These are phyloP conservation scores for Conticribra weissflogii DNA, from an alignment of 108 stramenopile species.

Conservation along the genomic window DNA sequence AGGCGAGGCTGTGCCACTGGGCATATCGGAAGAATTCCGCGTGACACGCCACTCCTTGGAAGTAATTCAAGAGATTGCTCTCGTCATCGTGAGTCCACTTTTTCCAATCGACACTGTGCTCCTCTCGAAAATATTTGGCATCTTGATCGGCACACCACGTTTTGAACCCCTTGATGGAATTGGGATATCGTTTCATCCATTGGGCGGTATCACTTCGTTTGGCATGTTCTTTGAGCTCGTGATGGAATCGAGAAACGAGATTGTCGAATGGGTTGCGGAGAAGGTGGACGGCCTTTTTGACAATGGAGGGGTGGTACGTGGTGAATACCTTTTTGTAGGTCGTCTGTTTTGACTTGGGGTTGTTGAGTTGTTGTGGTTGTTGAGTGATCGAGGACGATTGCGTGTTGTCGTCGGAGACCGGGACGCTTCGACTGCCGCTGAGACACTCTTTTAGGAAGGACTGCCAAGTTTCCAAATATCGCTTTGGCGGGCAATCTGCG, in stretches of 20 bases:
- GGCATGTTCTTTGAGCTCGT: conserved; percentile 44
- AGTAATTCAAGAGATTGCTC: conserved; percentile 24
- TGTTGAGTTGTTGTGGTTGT: conserved; percentile 4
- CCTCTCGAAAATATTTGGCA: conserved; percentile 20
- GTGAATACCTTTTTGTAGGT: conserved; percentile 35
- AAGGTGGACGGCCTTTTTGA: conserved; percentile 60
- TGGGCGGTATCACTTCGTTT: conserved; percentile 27
- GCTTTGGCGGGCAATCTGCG: conserved; percentile 54
- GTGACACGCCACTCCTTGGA: conserved; percentile 63
- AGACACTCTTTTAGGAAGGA: conserved; percentile 31
- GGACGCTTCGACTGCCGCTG: conserved; percentile 40
- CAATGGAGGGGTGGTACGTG: conserved; percentile 44
- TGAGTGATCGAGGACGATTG: too few relatives aligned
- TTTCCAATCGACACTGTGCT: conserved; percentile 24
- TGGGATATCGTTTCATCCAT: conserved; percentile 36
- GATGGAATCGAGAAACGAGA: conserved; percentile 70
- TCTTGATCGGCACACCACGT: conserved; percentile 66
- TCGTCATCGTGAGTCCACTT: conserved; percentile 12
- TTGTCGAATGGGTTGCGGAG: conserved; percentile 80
- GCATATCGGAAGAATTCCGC: conserved; percentile 68
- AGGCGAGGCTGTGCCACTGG: conserved; percentile 65
- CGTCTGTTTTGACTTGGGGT: conserved; percentile 2
- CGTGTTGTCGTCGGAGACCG: conserved; percentile 12
- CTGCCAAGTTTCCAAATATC: conserved; percentile 54
- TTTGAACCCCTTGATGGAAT: conserved; percentile 54